A percentile compares a stretch with the other conserved stretches of the same genome.
These are phyloP conservation scores for Daldinia sp. DNA, from an alignment of 2,329 filamentous ascomycete genomes.

Conservation along the genomic window DNA sequence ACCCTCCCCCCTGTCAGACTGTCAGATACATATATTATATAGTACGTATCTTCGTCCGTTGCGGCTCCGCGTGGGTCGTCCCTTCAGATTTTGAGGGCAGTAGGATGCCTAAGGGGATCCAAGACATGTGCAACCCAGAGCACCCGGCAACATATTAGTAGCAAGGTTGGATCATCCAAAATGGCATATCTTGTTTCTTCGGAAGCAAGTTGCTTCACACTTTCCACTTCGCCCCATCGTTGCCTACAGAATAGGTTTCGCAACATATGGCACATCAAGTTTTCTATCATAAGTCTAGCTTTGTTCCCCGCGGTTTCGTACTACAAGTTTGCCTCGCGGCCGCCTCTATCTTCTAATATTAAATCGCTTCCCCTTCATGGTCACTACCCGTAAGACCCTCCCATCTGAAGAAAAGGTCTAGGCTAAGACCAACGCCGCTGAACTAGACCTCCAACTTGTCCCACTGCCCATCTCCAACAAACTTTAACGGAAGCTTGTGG, in stretches of 20 bases:
- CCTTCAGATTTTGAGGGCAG: slow-evolving; percentile 19
- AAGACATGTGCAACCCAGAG: slow-evolving; percentile 15
- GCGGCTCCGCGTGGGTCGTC: slow-evolving; percentile 34
- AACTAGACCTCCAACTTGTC: slow-evolving; percentile 9
- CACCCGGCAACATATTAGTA: slow-evolving; percentile 32
- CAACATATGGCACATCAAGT: slow-evolving; percentile 25
- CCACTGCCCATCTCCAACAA: slow-evolving; percentile 3
- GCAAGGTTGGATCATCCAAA: slow-evolving; percentile 27
- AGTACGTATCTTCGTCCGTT: background rate
- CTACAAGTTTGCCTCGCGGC: slow-evolving; percentile 20
- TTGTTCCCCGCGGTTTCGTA: slow-evolving; percentile 13
- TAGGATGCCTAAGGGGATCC: slow-evolving; percentile 23
- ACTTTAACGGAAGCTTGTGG: background rate
- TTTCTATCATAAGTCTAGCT: slow-evolving; percentile 26
- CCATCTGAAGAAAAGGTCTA: slow-evolving; percentile 19
- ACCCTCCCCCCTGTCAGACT: background rate
- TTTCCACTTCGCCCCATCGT: slow-evolving; percentile 32
- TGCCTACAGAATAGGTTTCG: slow-evolving; percentile 29
- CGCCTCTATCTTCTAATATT: slow-evolving; percentile 20
- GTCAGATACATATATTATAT: slow-evolving; percentile 1
- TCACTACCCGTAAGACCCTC: slow-evolving; percentile 11
- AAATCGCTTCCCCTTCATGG: slow-evolving; percentile 15
- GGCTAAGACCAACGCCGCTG: slow-evolving; percentile 12
- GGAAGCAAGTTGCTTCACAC: slow-evolving; percentile 34
- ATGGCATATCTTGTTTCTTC: slow-evolving; percentile 28